Conservation (phyloP, 129 eudicot genomes). For the Pseudognaphalium luteoalbum region DNA sequence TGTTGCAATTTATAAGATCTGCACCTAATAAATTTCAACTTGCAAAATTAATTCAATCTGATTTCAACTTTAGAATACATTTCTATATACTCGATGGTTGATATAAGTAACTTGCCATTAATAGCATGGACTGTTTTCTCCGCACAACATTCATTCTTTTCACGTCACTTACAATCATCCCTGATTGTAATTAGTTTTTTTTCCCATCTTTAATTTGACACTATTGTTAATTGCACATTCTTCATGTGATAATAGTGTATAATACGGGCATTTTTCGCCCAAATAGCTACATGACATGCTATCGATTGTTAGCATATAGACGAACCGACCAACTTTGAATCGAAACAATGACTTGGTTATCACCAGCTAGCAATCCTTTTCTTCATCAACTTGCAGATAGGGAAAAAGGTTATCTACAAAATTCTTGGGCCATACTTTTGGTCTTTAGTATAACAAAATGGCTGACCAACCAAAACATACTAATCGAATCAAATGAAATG, state of each 20-base stretch:
- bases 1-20: no score
- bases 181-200: no score
- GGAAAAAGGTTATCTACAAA: constrained; percentile 15
- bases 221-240: neutral
- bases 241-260: neutral
- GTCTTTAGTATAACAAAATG: neutral
- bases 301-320: neutral
- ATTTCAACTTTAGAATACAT: no score
- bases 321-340: constrained; percentile 24
- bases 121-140: no score
- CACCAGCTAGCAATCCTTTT: constrained; percentile 41
- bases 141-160: no score
- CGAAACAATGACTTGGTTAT: constrained; percentile 7
- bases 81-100: no score
- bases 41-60: no score
- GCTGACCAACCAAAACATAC: neutral
- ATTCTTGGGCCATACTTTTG: constrained; percentile 20
- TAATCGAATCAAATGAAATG: neutral
- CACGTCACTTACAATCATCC: no score
- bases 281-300: neutral
- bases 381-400: constrained; percentile 27
- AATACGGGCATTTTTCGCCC: neutral
- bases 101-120: no score
- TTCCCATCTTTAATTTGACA: neutral
- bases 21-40: no score